Conservation (phyloP, 805 yeast genomes). For the Yarrowia keelungensis region DNA sequence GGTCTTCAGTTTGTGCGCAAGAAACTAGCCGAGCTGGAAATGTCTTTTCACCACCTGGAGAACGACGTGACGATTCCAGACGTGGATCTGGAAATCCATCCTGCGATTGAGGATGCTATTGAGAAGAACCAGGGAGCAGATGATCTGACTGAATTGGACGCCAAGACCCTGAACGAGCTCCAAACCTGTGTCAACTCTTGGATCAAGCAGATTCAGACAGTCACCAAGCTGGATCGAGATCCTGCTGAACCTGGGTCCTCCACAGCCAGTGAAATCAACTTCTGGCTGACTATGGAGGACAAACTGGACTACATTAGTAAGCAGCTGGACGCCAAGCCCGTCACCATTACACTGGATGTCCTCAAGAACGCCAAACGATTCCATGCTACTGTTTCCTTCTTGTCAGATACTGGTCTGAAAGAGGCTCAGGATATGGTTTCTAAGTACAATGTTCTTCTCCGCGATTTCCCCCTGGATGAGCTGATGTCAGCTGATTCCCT, state of each 20-base stretch:
- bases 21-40: constrained; percentile 70
- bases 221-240: constrained; percentile 62
- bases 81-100: constrained; percentile 60
- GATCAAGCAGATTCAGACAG: constrained; percentile 67
- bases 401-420: constrained; percentile 72
- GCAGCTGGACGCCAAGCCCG: constrained; percentile 64
- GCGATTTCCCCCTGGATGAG: constrained; percentile 72
- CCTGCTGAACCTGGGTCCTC: constrained; percentile 61
- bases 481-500: constrained; percentile 59
- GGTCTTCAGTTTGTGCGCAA: constrained; percentile 60
- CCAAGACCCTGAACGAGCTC: constrained; percentile 67
- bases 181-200: constrained; percentile 75
- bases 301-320: constrained; percentile 62
- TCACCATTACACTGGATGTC: constrained; percentile 63
- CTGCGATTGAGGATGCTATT: constrained; percentile 55
- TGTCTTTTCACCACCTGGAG: constrained; percentile 70
- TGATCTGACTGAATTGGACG: constrained; percentile 51
- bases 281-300: constrained; percentile 76
- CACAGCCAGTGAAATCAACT: constrained; percentile 69
- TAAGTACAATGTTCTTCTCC: constrained; percentile 66
- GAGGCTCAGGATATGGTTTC: constrained; percentile 60
- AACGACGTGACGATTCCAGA: constrained; percentile 75
- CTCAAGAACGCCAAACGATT: constrained; percentile 76
- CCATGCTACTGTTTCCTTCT: constrained; percentile 76
- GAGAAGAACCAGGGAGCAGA: constrained; percentile 48